A percentile compares a stretch with the other conserved stretches of the same genome.
Evolutionary conservation across 805 yeast species (phyloP).

Genomic region (Teunomyces panamensis): DNA sequence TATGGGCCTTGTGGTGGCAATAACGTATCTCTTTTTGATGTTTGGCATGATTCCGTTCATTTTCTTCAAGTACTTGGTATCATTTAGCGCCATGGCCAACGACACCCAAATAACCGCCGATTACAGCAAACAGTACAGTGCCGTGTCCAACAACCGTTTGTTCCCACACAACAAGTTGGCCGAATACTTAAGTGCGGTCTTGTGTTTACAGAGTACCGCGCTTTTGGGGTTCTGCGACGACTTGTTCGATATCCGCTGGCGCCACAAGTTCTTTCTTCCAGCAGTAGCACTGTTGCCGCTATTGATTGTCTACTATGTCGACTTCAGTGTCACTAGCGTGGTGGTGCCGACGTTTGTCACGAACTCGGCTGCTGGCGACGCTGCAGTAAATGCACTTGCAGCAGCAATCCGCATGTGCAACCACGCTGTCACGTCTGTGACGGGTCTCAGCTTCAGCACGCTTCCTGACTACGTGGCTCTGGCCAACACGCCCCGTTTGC

Average conservation of each 20-base stretch:
- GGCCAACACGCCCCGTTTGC: slow-evolving; percentile 39
- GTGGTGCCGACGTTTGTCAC: slow-evolving; percentile 72
- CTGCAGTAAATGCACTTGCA: slow-evolving; percentile 18
- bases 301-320: slow-evolving; percentile 86
- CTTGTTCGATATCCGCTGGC: slow-evolving; percentile 93
- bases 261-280: slow-evolving; percentile 94
- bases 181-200: slow-evolving; percentile 78
- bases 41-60: slow-evolving; percentile 83
- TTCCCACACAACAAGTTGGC: slow-evolving; percentile 84
- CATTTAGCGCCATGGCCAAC: slow-evolving; percentile 36
- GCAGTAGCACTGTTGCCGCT: slow-evolving; percentile 92
- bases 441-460: slow-evolving; percentile 40
- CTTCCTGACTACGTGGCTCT: slow-evolving; percentile 35
- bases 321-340: slow-evolving; percentile 87
- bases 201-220: slow-evolving; percentile 80
- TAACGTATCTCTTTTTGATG: slow-evolving; percentile 77
- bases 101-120: slow-evolving; percentile 30
- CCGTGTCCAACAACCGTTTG: slow-evolving; percentile 28
- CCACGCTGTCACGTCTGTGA: slow-evolving; percentile 25
- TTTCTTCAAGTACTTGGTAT: slow-evolving; percentile 71
- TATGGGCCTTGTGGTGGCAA: slow-evolving; percentile 86
- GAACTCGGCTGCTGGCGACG: slow-evolving; percentile 27
- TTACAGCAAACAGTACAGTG: slow-evolving; percentile 33
- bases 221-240: slow-evolving; percentile 91
- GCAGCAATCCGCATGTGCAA: slow-evolving; percentile 27